A percentile compares a stretch with the other conserved stretches of the same genome.
These are phyloP conservation scores for Fusarium continuum DNA, from an alignment of 2,329 filamentous ascomycete species.

Conservation along the genomic window DNA sequence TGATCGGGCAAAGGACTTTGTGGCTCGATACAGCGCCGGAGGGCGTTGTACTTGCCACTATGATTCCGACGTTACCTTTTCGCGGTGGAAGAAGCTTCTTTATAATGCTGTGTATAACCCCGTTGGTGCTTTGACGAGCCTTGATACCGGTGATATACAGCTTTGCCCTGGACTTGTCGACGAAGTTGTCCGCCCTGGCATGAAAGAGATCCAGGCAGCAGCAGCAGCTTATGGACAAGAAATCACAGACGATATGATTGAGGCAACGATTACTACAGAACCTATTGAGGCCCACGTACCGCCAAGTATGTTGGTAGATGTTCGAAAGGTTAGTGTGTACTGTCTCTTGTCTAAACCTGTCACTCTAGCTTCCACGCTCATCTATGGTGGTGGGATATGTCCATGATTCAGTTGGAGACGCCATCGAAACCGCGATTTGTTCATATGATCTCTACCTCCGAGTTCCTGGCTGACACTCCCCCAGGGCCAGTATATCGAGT, in stretches of 20 bases:
- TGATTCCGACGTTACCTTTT: slow-evolving; percentile 36
- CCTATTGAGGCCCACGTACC: slow-evolving; percentile 38
- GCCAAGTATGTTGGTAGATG: slow-evolving; percentile 40
- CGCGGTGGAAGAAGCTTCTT: slow-evolving; percentile 40
- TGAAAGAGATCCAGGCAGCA: slow-evolving; percentile 36
- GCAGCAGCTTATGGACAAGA: slow-evolving; percentile 38
- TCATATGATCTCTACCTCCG: no score
- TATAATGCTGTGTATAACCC: slow-evolving; percentile 41
- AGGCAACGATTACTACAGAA: slow-evolving; percentile 34
- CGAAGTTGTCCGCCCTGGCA: slow-evolving; percentile 35
- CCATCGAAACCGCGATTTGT: no score
- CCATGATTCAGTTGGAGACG: no score
- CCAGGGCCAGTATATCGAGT: slow-evolving; percentile 40
- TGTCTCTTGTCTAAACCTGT: not conserved
- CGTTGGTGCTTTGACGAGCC: slow-evolving; percentile 28
- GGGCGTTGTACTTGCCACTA: slow-evolving; percentile 31
- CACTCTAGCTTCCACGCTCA: not conserved
- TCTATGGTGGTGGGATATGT: not conserved
- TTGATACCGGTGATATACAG: slow-evolving; percentile 40
- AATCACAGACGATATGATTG: slow-evolving; percentile 35
- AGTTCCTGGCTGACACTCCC: slow-evolving; percentile 4
- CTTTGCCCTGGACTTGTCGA: slow-evolving; percentile 38
- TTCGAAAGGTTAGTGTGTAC: slow-evolving; percentile 28
- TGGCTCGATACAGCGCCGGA: slow-evolving; percentile 34
- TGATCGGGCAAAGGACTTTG: slow-evolving; percentile 35